A percentile compares a stretch with the other conserved stretches of the same genome.
Evolutionary conservation across 306 rosid species (phyloP).

Genomic region (Nissolia schottii): DNA sequence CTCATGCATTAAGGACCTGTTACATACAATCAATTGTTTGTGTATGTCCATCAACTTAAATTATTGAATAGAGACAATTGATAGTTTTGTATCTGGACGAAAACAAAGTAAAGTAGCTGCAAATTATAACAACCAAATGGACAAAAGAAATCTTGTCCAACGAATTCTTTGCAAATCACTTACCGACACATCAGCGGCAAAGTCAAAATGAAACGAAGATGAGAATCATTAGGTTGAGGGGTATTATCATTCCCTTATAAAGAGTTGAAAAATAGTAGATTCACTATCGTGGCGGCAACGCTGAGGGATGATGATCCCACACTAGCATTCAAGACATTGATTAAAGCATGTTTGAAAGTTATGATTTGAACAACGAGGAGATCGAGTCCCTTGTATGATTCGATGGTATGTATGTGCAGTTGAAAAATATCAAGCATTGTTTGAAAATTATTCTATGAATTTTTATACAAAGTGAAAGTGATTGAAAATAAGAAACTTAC

Average conservation of each 20-base stretch:
- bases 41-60: no score
- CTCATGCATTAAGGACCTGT: no score
- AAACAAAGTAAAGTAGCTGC: no score
- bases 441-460: not conserved
- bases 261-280: conserved; percentile 12
- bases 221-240: conserved; percentile 23
- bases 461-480: not conserved
- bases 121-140: no score
- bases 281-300: not conserved
- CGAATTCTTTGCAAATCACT: not conserved
- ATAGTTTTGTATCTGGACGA: no score
- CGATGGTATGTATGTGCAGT: not conserved
- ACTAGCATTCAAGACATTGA: not conserved
- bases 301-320: not conserved
- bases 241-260: not conserved
- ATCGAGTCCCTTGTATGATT: not conserved
- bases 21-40: no score
- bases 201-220: conserved; percentile 21
- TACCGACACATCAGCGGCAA: conserved; percentile 15
- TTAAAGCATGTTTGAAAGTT: not conserved
- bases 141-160: not conserved
- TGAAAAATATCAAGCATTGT: not conserved
- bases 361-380: not conserved
- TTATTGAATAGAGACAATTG: no score
- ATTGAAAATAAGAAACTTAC: not conserved